These are phyloP conservation scores for Micractinium conductrix DNA, from an alignment of 139 green algal genomes.

Conservation along the genomic window DNA sequence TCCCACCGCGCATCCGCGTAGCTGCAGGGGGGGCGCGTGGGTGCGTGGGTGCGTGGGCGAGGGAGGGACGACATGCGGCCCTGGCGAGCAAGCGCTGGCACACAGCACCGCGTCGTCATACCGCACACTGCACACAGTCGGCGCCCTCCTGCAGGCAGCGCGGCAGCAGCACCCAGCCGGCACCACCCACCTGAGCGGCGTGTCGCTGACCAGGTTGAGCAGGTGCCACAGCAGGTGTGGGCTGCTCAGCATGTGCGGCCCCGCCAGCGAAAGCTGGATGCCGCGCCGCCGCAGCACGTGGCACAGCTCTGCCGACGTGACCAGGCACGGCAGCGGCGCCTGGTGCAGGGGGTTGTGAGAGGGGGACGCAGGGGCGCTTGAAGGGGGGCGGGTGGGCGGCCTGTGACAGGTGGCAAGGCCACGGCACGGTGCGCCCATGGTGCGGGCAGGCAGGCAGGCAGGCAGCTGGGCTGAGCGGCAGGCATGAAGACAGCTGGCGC, in stretches of 20 bases:
- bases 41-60: too few species aligned
- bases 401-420: too few species aligned
- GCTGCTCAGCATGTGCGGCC: background rate
- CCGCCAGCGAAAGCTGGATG: constrained; percentile 10
- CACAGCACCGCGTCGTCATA: background rate
- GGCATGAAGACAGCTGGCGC: background rate
- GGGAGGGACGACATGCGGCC: background rate
- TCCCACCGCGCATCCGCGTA: background rate
- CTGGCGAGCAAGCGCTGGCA: too few species aligned
- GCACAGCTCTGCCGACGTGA: background rate
- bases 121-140: background rate
- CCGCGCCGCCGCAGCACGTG: background rate
- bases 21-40: background rate
- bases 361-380: background rate
- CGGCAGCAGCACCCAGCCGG: too few species aligned
- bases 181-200: background rate
- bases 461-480: background rate
- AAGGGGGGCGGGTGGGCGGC: too few species aligned
- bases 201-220: background rate
- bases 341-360: background rate
- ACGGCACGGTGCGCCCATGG: too few species aligned
- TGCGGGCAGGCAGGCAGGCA: background rate
- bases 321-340: background rate
- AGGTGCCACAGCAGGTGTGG: background rate
- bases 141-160: background rate